phyloP scores from a whole-genome alignment of 2,329 filamentous ascomycete species.

The Ophiocordyceps robertsii region DNA sequence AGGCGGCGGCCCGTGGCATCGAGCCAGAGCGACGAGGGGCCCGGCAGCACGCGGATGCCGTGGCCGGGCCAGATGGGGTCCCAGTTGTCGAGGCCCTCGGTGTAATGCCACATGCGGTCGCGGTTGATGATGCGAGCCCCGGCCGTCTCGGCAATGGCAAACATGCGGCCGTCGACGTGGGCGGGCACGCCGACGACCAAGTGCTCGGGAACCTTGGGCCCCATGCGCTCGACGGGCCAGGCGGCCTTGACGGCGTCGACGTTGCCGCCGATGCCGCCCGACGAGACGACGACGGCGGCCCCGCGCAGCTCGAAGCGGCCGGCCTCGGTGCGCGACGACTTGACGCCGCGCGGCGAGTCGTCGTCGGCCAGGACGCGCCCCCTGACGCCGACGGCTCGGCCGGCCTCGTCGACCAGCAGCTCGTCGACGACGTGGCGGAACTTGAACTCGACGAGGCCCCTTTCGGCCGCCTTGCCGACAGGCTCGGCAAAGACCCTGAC shows the following conservation, averaged over 20 bases:
- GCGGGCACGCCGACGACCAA: conserved; percentile 49
- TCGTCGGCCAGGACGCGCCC: conserved; percentile 40
- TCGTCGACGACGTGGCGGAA: conserved; percentile 45
- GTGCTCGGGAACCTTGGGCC: conserved; percentile 37
- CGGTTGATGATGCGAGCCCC: conserved; percentile 45
- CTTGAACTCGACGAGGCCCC: conserved; percentile 39
- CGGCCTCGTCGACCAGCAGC: conserved; percentile 37
- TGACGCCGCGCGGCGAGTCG: conserved; percentile 34
- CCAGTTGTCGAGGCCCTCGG: conserved; percentile 49
- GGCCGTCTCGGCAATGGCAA: conserved; percentile 36
- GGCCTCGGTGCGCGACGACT: conserved; percentile 32
- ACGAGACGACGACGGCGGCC: conserved; percentile 38
- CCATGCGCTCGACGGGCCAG: conserved; percentile 45
- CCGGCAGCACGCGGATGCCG: conserved; percentile 47
- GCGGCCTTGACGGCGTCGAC: conserved; percentile 43
- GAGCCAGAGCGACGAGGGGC: conserved; percentile 48
- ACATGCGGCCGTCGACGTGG: conserved; percentile 52
- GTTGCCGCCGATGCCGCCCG: conserved; percentile 48
- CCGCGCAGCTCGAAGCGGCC: conserved; percentile 40
- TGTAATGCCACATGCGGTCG: conserved; percentile 56
- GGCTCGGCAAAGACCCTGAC: conserved; percentile 45
- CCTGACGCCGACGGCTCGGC: conserved; percentile 37
- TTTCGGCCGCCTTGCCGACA: conserved; percentile 35
- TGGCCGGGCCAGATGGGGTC: conserved; percentile 47
- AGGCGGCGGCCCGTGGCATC: conserved; percentile 46